Percentiles rank a stretch among this genome's conserved stretches.
Conservation (phyloP, 169 alveolate genomes). For the Babesia gibsoni region DNA sequence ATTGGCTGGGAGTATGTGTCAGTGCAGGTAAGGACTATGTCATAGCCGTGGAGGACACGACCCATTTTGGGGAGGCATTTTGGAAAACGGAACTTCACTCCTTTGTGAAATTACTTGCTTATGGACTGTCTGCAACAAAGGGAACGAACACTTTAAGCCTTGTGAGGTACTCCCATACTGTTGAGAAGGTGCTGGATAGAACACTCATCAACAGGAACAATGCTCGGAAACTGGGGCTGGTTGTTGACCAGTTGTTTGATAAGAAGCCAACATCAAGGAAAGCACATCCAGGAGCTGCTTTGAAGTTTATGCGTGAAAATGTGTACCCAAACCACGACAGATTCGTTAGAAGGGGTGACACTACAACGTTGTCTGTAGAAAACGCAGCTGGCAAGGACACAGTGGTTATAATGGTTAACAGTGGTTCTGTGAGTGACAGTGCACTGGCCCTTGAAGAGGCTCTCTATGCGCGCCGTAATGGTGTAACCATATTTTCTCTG, state of each 20-base stretch:
- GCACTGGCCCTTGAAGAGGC: constrained; percentile 44
- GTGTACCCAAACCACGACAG: constrained; percentile 9
- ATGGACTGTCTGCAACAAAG: background rate
- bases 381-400: constrained; percentile 36
- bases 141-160: constrained; percentile 19
- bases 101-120: constrained; percentile 9
- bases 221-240: background rate
- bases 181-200: background rate
- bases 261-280: background rate
- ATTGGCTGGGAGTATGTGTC: constrained; percentile 1
- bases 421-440: constrained; percentile 21
- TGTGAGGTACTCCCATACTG: constrained; percentile 7
- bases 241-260: constrained; percentile 34
- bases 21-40: constrained; percentile 38
- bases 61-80: background rate
- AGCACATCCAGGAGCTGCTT: constrained; percentile 43
- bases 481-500: constrained; percentile 38
- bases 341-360: background rate
- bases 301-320: constrained; percentile 18
- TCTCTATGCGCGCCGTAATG: constrained; percentile 28
- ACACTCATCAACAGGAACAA: background rate
- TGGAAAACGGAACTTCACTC: constrained; percentile 26
- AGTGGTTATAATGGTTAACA: constrained; percentile 38
- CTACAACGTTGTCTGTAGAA: constrained; percentile 9
- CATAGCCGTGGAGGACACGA: constrained; percentile 29